Base-by-base conservation (phyloP, 2,329 filamentous ascomycete species). In the Verticillium albo-atrum region DNA sequence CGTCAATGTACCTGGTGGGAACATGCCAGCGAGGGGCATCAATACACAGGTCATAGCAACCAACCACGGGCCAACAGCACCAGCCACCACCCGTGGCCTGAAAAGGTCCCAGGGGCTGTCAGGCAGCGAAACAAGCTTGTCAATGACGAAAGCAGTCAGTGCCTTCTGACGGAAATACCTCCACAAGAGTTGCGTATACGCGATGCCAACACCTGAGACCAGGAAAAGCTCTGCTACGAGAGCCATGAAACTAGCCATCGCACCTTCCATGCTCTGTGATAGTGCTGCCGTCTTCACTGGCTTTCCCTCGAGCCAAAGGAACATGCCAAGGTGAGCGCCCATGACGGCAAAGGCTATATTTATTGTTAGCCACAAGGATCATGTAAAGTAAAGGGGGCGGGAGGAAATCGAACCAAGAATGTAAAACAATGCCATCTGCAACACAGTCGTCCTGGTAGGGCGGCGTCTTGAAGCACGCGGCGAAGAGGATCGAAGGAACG, bases 191-290 rank as follows among this genome's bases (percentile, higher is more conserved):
- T 60, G 59, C 3, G 54, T 56, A 23, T 60, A 60, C 5, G 59
- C 59, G 15, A 60, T 56, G 10, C 32, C 28, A 17, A 60, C 54
- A 12, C 55, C 55, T 7, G 34, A 55, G 1, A 60, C 28, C 55
- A 96, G 77, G 6, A 87, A 86, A 10, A 96, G 79, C 72, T 96
- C 92, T 5, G 88, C 86, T 37, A 96, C 85, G 66, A 96, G 77
- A 28, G 92, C 88, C n/a, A 92, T 89, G 66, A 96, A 82, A 72
- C 92, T 93, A 67, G 96, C 79, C 34, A 95, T 80, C 52, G 90
- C 86, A 69, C 94, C 87, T 2, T 86, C 79, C 1, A 57, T 25
- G 12, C 55, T 58, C 17, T 60, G 59, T 10, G 51, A 20, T 27
- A 60, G 12, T 23, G 51, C 26, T 1, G 59, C 26, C 2, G 5